phyloP scores from a whole-genome alignment of 2,329 filamentous ascomycete species.

The Stemphylium beticola region DNA sequence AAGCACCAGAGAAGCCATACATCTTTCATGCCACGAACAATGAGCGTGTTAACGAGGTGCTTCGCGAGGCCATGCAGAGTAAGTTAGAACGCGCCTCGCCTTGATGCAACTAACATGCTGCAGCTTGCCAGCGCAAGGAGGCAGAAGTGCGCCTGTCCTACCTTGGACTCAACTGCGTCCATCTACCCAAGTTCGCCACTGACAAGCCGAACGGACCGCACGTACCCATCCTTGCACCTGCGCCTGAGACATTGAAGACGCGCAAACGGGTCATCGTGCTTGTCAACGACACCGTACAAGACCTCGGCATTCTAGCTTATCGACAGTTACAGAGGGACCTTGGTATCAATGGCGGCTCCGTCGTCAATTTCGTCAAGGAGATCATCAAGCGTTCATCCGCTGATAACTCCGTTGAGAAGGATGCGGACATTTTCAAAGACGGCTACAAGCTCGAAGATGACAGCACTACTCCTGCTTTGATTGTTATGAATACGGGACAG shows the following conservation, averaged over 20 bases:
- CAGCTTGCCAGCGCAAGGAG: constrained; percentile 68
- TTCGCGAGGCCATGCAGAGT: constrained; percentile 74
- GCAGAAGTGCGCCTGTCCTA: constrained; percentile 67
- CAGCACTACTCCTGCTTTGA: constrained; percentile 60
- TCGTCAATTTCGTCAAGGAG: constrained; percentile 66
- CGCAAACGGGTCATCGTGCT: constrained; percentile 73
- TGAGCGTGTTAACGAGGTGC: constrained; percentile 76
- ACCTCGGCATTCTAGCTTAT: constrained; percentile 77
- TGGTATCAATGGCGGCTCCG: constrained; percentile 73
- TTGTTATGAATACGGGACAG: constrained; percentile 81
- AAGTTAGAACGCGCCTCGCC: constrained; percentile 9
- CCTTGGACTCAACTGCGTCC: constrained; percentile 65
- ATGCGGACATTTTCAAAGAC: constrained; percentile 27
- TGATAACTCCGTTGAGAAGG: constrained; percentile 11
- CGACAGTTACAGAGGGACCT: constrained; percentile 68
- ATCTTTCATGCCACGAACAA: constrained; percentile 76
- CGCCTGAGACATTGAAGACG: constrained; percentile 56
- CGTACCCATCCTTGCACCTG: constrained; percentile 71
- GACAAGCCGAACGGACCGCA: constrained; percentile 58
- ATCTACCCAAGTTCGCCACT: constrained; percentile 64
- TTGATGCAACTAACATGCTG: constrained; percentile 10
- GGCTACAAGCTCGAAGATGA: constrained; percentile 21
- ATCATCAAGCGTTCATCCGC: constrained; percentile 43
- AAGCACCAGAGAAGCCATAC: constrained; percentile 72
- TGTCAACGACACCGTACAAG: constrained; percentile 78